Base-by-base conservation (phyloP, 2,329 filamentous ascomycete species). In the Gnomoniopsis smithogilvyi region DNA sequence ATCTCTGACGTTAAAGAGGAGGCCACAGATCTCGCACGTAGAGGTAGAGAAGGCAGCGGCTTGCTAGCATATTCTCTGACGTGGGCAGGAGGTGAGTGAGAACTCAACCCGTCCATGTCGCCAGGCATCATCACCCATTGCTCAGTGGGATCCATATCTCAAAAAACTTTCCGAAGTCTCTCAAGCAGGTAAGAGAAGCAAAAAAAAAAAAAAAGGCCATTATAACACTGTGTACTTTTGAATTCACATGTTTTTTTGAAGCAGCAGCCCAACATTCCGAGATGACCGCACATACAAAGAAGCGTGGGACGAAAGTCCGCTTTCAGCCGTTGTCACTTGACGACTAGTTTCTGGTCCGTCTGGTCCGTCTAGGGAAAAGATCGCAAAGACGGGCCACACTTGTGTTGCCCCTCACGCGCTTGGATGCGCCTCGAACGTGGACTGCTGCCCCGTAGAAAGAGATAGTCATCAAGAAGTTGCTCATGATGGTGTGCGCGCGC, bases 1-100 rank as follows among this genome's bases (percentile, higher is more conserved):
- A 54, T 3, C 19, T 60, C 50, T 3, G 47, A 26, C n/a, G 41
- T 56, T 30, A 48, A 41, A 36, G 59, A 52, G 11, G 61, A 58
- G 22, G 54, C 38, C 6, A 21, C 11, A 1, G 58, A 56, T 45
- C 19, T 53, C 26, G 33, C 41, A 19, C 21, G 45, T 14, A 49
- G 43, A 14, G 61, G 61, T 2, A 61, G 19, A 12, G 56, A 26
- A 51, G 61, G 61, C 46, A 63, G 30, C n/a, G 61, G 59, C 48
- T 51, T 63, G 2, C 8, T 17, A 43, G 56, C 55, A 36, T 63
- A 63, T 2, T 11, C 4, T 10, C 3, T 11, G 45, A 19, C 19
- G 45, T 47, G 11, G 15, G 45, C 3, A 12, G 45, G 45, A 47
- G 45, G 45, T 11, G 45, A 15, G 21, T 14, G 24, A 12, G 24